Evolutionary conservation across 2,329 filamentous ascomycete species (phyloP).

Genomic region (Phaeosphaeria sp.): DNA sequence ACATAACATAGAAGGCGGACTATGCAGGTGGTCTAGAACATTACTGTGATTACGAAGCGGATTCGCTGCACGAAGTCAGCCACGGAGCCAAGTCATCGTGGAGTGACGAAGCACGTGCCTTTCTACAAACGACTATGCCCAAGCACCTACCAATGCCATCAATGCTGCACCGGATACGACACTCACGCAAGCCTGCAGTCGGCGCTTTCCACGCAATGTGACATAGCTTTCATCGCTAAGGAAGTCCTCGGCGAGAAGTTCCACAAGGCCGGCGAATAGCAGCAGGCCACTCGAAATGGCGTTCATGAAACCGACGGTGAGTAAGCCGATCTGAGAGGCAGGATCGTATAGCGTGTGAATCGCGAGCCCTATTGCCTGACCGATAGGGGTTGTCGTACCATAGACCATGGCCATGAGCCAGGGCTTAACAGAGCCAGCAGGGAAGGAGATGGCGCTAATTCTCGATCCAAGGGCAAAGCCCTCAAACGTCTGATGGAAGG

Average conservation of each 20-base stretch:
- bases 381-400: constrained; percentile 62
- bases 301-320: constrained; percentile 60
- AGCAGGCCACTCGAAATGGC: constrained; percentile 57
- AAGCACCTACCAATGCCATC: constrained; percentile 73
- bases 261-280: constrained; percentile 58
- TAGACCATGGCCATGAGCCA: constrained; percentile 73
- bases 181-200: constrained; percentile 67
- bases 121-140: constrained; percentile 54
- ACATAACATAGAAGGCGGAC: neutral
- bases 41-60: constrained; percentile 16
- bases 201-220: constrained; percentile 62
- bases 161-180: constrained; percentile 66
- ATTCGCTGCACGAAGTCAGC: constrained; percentile 9
- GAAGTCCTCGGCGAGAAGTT: constrained; percentile 59
- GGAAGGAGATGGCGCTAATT: constrained; percentile 74
- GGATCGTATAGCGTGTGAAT: constrained; percentile 61
- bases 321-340: constrained; percentile 54
- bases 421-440: constrained; percentile 74
- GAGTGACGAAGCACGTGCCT: neutral
- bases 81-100: neutral
- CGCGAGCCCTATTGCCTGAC: constrained; percentile 57
- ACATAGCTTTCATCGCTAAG: constrained; percentile 70
- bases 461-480: constrained; percentile 74
- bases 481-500: constrained; percentile 75
- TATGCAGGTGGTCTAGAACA: constrained; percentile 1